A percentile compares a stretch with the other conserved stretches of the same genome.
Conservation (phyloP, 2,329 filamentous ascomycete genomes). For the Aspergillus sp. region DNA sequence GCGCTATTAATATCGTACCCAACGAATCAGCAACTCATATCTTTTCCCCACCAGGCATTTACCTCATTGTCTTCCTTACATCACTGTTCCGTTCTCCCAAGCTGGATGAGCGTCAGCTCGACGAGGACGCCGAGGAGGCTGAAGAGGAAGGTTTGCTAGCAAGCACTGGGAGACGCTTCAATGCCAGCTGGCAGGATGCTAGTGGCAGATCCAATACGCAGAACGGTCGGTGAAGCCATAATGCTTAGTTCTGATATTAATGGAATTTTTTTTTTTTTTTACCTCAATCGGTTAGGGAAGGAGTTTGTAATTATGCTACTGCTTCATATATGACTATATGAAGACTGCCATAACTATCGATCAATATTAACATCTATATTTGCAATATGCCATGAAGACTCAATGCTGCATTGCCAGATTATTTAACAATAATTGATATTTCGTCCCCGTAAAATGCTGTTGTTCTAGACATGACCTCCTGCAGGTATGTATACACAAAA, state of each 20-base stretch:
- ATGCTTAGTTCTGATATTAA: not conserved
- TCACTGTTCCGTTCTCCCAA: constrained; percentile 72
- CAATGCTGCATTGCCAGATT: too few relatives aligned
- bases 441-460: too few relatives aligned
- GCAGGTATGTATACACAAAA: too few relatives aligned
- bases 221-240: constrained; percentile 2
- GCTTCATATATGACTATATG: not conserved
- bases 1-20: not conserved
- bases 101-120: constrained; percentile 66
- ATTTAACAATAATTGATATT: too few relatives aligned
- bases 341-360: not conserved
- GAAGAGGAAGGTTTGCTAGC: constrained; percentile 90
- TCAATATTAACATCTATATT: too few relatives aligned
- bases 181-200: constrained; percentile 83
- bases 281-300: not conserved
- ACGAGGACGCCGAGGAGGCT: constrained; percentile 81
- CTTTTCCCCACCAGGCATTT: constrained; percentile 45
- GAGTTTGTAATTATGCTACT: not conserved
- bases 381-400: too few relatives aligned
- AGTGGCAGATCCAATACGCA: constrained; percentile 47
- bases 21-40: not conserved
- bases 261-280: not conserved
- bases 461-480: too few relatives aligned
- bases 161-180: constrained; percentile 70
- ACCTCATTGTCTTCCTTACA: constrained; percentile 70